Evolutionary conservation across 345 rosid species (phyloP).

Genomic region (Eutrema japonicum): DNA sequence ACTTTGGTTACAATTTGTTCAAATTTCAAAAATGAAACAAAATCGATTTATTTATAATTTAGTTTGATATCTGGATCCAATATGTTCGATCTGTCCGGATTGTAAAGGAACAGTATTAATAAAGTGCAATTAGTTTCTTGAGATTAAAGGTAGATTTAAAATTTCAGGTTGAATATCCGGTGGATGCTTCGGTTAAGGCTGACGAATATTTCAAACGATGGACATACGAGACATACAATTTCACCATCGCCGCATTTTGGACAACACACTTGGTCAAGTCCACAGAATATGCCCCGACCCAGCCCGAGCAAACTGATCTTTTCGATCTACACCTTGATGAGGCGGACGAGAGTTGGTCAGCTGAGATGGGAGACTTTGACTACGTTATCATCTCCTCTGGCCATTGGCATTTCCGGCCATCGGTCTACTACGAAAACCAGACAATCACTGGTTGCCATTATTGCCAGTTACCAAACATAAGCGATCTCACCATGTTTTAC

Average conservation of each 20-base stretch:
- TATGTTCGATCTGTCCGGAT: not conserved
- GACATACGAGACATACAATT: slow-evolving; percentile 71
- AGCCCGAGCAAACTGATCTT: slow-evolving; percentile 52
- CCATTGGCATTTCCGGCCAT: slow-evolving; percentile 87
- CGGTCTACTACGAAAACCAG: slow-evolving; percentile 55
- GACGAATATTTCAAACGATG: slow-evolving; percentile 68
- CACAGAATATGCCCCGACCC: slow-evolving; percentile 44
- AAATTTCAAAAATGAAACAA: not conserved
- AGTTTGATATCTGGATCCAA: not conserved
- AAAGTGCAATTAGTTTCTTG: not conserved
- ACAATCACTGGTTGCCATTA: slow-evolving; percentile 61
- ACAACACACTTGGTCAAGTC: slow-evolving; percentile 65
- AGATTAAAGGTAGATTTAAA: not conserved
- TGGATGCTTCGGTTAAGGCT: slow-evolving; percentile 59
- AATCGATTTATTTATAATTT: not conserved
- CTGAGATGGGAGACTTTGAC: slow-evolving; percentile 61
- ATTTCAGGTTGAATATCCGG: slow-evolving; percentile 74
- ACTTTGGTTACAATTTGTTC: not conserved
- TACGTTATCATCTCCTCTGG: slow-evolving; percentile 69
- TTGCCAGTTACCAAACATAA: slow-evolving; percentile 58
- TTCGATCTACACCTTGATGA: slow-evolving; percentile 73
- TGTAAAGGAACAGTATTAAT: too few species aligned
- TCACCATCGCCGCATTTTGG: slow-evolving; percentile 74
- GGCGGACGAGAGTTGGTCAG: slow-evolving; percentile 56
- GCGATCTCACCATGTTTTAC: slow-evolving; percentile 60